Base-by-base conservation (phyloP, 768 basidiomycete genomes). In the Lentinula detonsa region DNA sequence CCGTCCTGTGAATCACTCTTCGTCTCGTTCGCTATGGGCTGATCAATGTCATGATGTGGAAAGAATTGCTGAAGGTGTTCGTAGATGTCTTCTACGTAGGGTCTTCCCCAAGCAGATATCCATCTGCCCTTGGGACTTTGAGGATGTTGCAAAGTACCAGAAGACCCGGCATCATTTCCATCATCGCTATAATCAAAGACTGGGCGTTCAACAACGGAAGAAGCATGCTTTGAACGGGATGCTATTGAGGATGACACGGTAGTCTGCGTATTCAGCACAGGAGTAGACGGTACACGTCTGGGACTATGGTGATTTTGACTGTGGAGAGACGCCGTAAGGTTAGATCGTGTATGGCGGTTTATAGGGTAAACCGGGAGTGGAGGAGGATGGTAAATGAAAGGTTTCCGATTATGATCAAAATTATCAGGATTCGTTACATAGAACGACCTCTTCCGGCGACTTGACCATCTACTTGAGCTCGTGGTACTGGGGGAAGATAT, bases 21-120 rank as follows among this genome's bases (percentile, higher is more conserved):
- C 77, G 75, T 74, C 33, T 81, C 77, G 60, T 90, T 84, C 57
- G 90, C 84, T 62, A 96, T 82, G 1, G 90, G 88, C 67, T 90
- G 86, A 69, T 97, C 93, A 55, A 97, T 82, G 68, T 96, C 87
- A 69, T 93, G 89, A 60, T 87, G 81, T 15, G 94, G 94, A 78
- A 98, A 98, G 74, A 88, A 96, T 42, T 83, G 82, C 61, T 93
- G 85, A 15, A 98, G 77, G 59, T 89, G 79, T 40, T 91, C 84
- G 68, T 90, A 88, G 37, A 97, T 87, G 61, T 88, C 86, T 67
- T 91, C 89, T 2, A 89, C 80, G 53, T 81, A 79, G 7, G 93
- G 93, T 66, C 91, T 85, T 66, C 82, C 84, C 68, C 67, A 69
- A n/a, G 66, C 66, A 21, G 66, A 61, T 6, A 66, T 62, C n/a